Base-by-base conservation (phyloP, 1,284 basidiomycete genomes). In the Ustilago loliicola region DNA sequence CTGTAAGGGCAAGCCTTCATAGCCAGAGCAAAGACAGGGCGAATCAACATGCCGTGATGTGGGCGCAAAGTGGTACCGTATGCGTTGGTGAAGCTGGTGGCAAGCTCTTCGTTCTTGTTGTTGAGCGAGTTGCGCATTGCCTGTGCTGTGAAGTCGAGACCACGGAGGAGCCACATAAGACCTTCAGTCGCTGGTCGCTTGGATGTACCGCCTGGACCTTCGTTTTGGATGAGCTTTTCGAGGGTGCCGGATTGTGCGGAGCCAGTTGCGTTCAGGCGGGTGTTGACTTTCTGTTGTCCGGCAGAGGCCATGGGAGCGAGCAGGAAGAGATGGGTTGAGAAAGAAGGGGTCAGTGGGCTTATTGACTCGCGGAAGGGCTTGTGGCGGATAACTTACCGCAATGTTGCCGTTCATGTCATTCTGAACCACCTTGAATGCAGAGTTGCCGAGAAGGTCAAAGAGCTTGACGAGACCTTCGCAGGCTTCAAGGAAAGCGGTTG, bases 1-100 rank as follows among this genome's bases (percentile, higher is more conserved):
- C 96, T 93, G 88, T 94, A 94, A 0, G 96, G 96, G 88, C 95
- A 98, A 0, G 96, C 95, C 85, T 93, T 97, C 94, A 99, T 95
- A 6, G 96, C 96, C 53, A 96, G 90, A 93, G 91, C 85, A 87
- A 98, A 98, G 45, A 96, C 85, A 19, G 92, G 92, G 84, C 92
- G 92, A 59, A 97, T 91, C 78, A 98, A 88, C 83, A 98, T 94
- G 80, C 91, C 93, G 88, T 99, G 96, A 88, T 92, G 91, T 85
- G 92, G 89, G 88, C 92, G 95, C 82, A 99, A 89, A 25, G 92
- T 95, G 17, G 80, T 89, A 51, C 92, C 92, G 88, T 99, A 99
- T 0, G 93, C 91, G 63, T 92, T 91, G 38, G 89, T 91, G 88
- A 99, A 99, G 45, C 93, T 93, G 2, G 83, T 88, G 9, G 90